A percentile compares a stretch with the other conserved stretches of the same genome.
These are phyloP conservation scores for Gremmenia infestans DNA, from an alignment of 2,329 filamentous ascomycete genomes.

Conservation along the genomic window DNA sequence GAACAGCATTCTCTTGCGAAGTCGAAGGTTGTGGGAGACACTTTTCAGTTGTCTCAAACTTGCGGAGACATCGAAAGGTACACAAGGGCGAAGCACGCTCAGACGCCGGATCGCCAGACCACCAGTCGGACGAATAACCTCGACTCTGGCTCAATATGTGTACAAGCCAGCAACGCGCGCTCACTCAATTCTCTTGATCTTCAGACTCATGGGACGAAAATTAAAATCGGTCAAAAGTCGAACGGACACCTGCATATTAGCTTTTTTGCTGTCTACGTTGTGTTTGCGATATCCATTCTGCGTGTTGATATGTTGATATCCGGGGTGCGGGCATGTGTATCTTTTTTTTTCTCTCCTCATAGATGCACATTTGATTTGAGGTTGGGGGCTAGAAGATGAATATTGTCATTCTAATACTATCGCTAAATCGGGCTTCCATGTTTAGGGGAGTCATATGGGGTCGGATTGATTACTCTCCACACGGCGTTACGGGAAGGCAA, in stretches of 20 bases:
- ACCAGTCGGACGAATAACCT: conserved; percentile 46
- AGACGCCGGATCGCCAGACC: conserved; percentile 57
- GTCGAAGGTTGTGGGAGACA: conserved; percentile 92
- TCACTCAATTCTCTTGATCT: not conserved
- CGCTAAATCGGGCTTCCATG: conserved; percentile 6
- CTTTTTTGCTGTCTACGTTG: conserved; percentile 1
- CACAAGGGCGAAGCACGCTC: conserved; percentile 73
- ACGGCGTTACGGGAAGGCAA: conserved; percentile 5
- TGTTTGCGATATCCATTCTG: conserved; percentile 15
- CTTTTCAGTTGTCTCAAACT: conserved; percentile 95
- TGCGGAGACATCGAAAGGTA: conserved; percentile 91
- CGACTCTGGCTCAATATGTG: not conserved
- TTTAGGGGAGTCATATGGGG: conserved; percentile 2
- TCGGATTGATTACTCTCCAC: conserved; percentile 2
- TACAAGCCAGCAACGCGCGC: not conserved
- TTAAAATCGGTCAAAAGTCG: conserved; percentile 6
- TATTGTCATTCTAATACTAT: conserved; percentile 15
- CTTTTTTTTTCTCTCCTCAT: not conserved
- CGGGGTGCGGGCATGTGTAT: not conserved
- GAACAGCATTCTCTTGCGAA: conserved; percentile 82
- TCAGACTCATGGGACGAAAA: conserved; percentile 1
- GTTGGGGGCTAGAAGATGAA: conserved; percentile 8
- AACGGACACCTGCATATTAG: not conserved
- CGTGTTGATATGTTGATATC: conserved; percentile 23
- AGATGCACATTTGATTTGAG: conserved; percentile 1